Evolutionary conservation across 1,139 yeast species (phyloP).

Genomic region (Kluyveromyces sp.): DNA sequence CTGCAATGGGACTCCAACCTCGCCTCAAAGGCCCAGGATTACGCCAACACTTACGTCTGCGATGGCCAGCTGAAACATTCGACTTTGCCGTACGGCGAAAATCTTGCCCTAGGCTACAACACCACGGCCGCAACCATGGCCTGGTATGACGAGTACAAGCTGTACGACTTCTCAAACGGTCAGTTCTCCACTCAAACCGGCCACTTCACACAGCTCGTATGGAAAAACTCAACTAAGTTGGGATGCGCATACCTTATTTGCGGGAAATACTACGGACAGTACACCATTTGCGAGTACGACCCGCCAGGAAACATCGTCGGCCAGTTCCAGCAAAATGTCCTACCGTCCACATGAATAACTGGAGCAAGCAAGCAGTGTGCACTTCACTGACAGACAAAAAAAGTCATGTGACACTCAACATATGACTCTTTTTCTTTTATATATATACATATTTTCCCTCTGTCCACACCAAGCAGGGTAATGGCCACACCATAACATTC

Average conservation of each 20-base stretch:
- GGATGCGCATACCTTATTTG: conserved; percentile 48
- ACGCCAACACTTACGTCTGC: conserved; percentile 45
- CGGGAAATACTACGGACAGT: conserved; percentile 41
- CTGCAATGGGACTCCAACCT: conserved; percentile 41
- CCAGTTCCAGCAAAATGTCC: conserved; percentile 43
- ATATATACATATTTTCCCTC: no score
- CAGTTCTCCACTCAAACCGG: conserved; percentile 39
- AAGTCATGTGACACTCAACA: no score
- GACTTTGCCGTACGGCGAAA: conserved; percentile 44
- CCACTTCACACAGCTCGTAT: conserved; percentile 43
- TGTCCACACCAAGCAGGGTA: no score
- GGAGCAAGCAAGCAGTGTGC: neutral
- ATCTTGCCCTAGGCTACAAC: conserved; percentile 45
- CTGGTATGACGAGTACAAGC: conserved; percentile 43
- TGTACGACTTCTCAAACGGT: conserved; percentile 38
- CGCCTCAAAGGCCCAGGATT: conserved; percentile 32
- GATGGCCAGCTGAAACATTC: conserved; percentile 46
- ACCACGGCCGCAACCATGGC: conserved; percentile 43
- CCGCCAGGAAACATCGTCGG: conserved; percentile 49
- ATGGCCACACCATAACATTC: no score
- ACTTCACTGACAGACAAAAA: neutral
- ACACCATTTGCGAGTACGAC: conserved; percentile 46
- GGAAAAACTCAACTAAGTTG: conserved; percentile 38
- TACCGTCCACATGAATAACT: conserved; percentile 9
- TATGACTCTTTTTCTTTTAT: no score